Percentiles rank a stretch among this genome's conserved stretches.
Evolutionary conservation across 345 rosid genomes (phyloP).

Genomic region (Moricandia arvensis): DNA sequence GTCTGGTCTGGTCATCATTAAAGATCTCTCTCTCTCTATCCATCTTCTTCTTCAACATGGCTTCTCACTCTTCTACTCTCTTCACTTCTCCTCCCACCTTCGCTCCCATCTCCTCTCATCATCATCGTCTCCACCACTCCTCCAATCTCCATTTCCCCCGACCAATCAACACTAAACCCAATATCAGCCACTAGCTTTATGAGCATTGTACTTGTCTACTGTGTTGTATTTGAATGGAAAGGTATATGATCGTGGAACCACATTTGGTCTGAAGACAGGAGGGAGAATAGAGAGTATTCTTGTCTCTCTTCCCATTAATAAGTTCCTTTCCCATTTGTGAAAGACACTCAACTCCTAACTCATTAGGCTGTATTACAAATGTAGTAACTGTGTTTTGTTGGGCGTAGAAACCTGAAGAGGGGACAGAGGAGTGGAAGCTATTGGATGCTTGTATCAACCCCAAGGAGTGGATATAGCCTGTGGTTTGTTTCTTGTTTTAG

Average conservation of each 20-base stretch:
- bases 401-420: constrained; percentile 84
- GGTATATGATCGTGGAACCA: constrained; percentile 98
- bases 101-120: constrained; percentile 28
- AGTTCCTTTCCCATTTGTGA: not conserved
- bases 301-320: constrained; percentile 97
- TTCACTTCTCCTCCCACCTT: constrained; percentile 14
- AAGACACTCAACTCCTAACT: not conserved
- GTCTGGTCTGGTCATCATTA: constrained; percentile 19
- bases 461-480: constrained; percentile 70
- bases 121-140: constrained; percentile 10
- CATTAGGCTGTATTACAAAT: constrained; percentile 6
- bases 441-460: constrained; percentile 97
- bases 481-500: constrained; percentile 6
- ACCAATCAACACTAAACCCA: constrained; percentile 19
- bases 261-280: constrained; percentile 96
- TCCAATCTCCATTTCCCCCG: constrained; percentile 2
- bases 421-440: constrained; percentile 96
- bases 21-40: not conserved
- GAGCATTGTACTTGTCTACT: not conserved
- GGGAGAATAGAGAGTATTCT: constrained; percentile 97
- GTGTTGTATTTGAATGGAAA: constrained; percentile 27
- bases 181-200: not conserved
- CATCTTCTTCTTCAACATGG: constrained; percentile 2
- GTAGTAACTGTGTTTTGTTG: constrained; percentile 25
- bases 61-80: constrained; percentile 32